Conservation (phyloP, 2,329 filamentous ascomycete genomes). For the Sporothrix protearum region DNA sequence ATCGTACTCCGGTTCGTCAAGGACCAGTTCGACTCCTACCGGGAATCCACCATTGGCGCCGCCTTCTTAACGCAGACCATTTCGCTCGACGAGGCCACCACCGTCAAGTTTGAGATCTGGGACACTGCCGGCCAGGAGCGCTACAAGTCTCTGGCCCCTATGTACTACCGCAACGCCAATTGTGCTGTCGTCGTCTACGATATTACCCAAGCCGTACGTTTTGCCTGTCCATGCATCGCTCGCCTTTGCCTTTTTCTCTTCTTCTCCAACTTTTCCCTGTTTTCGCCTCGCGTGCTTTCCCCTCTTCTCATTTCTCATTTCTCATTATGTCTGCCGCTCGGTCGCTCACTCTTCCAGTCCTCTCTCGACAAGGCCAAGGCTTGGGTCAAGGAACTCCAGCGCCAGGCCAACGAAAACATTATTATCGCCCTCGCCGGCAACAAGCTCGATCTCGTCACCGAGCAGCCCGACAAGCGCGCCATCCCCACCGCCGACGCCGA, state of each 20-base stretch:
- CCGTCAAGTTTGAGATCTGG: conserved; percentile 99
- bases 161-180: conserved; percentile 99
- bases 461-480: conserved; percentile 92
- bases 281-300: not conserved
- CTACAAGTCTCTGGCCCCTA: conserved; percentile 97
- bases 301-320: not conserved
- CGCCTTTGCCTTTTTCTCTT: too few species aligned
- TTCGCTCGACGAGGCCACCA: conserved; percentile 94
- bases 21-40: conserved; percentile 98
- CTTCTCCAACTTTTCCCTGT: too few species aligned
- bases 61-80: conserved; percentile 99
- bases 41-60: conserved; percentile 96
- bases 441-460: conserved; percentile 92
- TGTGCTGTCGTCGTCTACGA: conserved; percentile 99
- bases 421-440: conserved; percentile 97
- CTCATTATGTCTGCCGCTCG: not conserved
- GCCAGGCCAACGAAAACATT: conserved; percentile 99
- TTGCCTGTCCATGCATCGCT: conserved; percentile 1
- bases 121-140: conserved; percentile 97
- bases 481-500: conserved; percentile 87
- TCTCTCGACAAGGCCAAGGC: conserved; percentile 98
- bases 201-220: conserved; percentile 92
- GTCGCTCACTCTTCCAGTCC: conserved; percentile 52
- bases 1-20: conserved; percentile 98
- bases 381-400: conserved; percentile 98